Conservation (phyloP, 345 rosid genomes). For the Sapria himalayana region DNA sequence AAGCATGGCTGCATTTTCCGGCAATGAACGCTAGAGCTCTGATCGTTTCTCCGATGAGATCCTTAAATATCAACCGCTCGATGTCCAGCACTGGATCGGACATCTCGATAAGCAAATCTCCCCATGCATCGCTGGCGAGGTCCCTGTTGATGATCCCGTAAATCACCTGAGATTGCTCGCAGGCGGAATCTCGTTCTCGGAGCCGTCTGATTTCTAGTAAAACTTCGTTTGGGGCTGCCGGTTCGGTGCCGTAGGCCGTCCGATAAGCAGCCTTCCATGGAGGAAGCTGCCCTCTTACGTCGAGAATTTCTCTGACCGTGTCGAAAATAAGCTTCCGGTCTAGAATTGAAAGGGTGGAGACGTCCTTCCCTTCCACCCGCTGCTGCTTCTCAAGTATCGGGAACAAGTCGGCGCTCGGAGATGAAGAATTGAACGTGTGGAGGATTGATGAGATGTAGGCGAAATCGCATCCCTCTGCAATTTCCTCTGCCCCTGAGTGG, state of each 20-base stretch:
- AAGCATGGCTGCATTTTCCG: conserved; percentile 9
- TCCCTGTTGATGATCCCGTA: conserved; percentile 60
- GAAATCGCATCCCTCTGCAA: conserved; percentile 30
- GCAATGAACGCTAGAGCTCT: conserved; percentile 28
- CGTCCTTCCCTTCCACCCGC: conserved; percentile 31
- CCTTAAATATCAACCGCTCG: conserved; percentile 67
- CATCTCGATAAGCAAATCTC: conserved; percentile 35
- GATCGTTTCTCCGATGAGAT: conserved; percentile 68
- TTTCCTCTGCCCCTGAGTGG: conserved; percentile 15
- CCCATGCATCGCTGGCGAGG: conserved; percentile 57
- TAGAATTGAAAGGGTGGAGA: conserved; percentile 26
- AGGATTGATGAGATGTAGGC: conserved; percentile 53
- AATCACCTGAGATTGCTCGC: conserved; percentile 39
- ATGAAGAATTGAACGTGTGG: conserved; percentile 31
- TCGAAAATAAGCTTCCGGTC: conserved; percentile 59
- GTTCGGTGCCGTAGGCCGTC: conserved; percentile 2
- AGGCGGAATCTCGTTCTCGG: conserved; percentile 24
- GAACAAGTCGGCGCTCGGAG: conserved; percentile 40
- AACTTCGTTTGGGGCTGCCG: conserved; percentile 21
- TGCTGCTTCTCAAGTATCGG: conserved; percentile 55
- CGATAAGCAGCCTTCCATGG: conserved; percentile 25
- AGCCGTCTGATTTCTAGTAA: conserved; percentile 52
- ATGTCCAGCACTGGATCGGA: conserved; percentile 58
- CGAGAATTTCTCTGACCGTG: conserved; percentile 36
- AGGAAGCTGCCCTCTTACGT: conserved; percentile 26